Base-by-base conservation (phyloP, 495 filamentous ascomycete species). In the Aspergillus kassunensis region DNA sequence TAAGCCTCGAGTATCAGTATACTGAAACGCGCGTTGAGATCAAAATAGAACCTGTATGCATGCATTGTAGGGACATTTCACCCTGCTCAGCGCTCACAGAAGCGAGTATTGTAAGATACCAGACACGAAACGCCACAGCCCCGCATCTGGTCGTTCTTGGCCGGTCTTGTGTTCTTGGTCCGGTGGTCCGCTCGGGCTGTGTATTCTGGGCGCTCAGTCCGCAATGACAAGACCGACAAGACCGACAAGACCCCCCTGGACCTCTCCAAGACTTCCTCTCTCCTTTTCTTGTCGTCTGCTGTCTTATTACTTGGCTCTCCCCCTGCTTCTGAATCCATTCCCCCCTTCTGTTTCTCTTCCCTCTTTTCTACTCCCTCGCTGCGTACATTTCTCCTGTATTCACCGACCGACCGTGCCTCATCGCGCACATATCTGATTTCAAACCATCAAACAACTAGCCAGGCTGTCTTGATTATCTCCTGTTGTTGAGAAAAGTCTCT, bases 211-310 rank as follows among this genome's bases (percentile, higher is more conserved):
- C 27, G 27, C 27, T 6, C 27, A 29, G 11, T 5, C 27, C 27
- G 27, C 11, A 29, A 29, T 29, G 27, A 5, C 27, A 29, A 29
- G 27, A 29, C 27, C 27, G 6, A 6, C 11, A 6, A 5, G 27
- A 29, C 27, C 27, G 11, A 29, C 27, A 29, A 11, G 6, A 11
- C 5, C 27, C 27, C 24, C 24, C 24, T 27, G 57, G 47, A 51
- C 57, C 57, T 69, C 64, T 63, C 64, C 65, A 57, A 59, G 63
- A 65, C 61, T 63, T 59, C n/a, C 59, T 64, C 62, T 55, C 60
- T 52, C 35, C 50, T 72, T 68, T 63, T 69, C 68, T 73, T 59
- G 70, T 68, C 70, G 70, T 65, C 60, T 56, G 64, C 71, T 68
- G 68, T 56, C 57, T 54, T 61, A 47, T 56, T 55, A 36, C 53